A percentile compares a stretch with the other conserved stretches of the same genome.
These are phyloP conservation scores for Mucor racemosus DNA, from an alignment of 371 early-diverging fungal species.

Conservation along the genomic window DNA sequence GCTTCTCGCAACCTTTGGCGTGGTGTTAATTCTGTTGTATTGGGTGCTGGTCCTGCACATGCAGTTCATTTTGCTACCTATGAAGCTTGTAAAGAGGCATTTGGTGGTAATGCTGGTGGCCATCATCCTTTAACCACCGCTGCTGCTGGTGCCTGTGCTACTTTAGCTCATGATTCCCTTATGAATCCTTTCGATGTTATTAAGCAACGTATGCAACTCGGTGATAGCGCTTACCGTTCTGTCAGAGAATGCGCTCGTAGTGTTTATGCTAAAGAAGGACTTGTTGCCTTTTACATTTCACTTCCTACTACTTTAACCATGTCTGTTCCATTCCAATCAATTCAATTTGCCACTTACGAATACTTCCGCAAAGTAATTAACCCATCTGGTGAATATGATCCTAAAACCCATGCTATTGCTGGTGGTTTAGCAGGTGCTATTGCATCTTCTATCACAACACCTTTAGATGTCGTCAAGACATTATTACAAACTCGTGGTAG, in stretches of 20 bases:
- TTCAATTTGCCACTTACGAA: constrained; percentile 93
- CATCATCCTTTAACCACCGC: constrained; percentile 67
- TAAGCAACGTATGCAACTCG: constrained; percentile 94
- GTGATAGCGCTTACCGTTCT: constrained; percentile 61
- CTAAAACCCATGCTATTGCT: constrained; percentile 78
- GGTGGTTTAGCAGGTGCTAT: constrained; percentile 89
- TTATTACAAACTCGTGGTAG: constrained; percentile 87
- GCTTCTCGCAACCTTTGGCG: constrained; percentile 78
- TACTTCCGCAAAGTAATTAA: constrained; percentile 79
- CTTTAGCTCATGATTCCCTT: constrained; percentile 80
- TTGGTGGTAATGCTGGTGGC: constrained; percentile 60
- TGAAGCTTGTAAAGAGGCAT: constrained; percentile 82
- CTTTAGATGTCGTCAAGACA: constrained; percentile 92
- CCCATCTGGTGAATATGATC: constrained; percentile 77
- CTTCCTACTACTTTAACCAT: constrained; percentile 91
- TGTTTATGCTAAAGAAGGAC: constrained; percentile 76
- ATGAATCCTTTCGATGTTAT: constrained; percentile 95
- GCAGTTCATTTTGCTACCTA: constrained; percentile 96
- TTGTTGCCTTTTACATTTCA: constrained; percentile 87
- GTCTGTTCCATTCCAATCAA: constrained; percentile 90
- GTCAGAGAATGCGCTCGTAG: constrained; percentile 70
- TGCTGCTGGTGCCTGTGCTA: constrained; percentile 88
- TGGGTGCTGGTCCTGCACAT: constrained; percentile 96
- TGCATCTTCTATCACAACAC: constrained; percentile 86
- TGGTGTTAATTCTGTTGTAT: constrained; percentile 88